Evolutionary conservation across 768 basidiomycete species (phyloP).

Genomic region (Boletus sensibilis): DNA sequence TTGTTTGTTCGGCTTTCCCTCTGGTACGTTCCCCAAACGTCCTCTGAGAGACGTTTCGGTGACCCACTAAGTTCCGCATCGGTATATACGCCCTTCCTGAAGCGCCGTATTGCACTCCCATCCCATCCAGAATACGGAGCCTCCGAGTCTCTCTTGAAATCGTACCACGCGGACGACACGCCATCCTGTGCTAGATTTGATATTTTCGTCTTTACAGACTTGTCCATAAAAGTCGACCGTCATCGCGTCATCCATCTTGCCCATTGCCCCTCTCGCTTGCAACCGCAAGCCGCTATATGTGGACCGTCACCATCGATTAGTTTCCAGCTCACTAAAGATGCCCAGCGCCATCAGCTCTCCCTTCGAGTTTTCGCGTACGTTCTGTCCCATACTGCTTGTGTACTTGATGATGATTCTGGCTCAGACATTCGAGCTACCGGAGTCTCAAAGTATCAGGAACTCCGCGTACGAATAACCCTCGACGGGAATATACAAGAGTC

Average conservation of each 20-base stretch:
- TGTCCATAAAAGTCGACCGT: slow-evolving; percentile 26
- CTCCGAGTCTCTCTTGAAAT: slow-evolving; percentile 12
- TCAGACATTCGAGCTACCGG: slow-evolving; percentile 25
- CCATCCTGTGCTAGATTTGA: slow-evolving; percentile 35
- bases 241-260: slow-evolving; percentile 27
- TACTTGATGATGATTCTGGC: not conserved
- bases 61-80: slow-evolving; percentile 32
- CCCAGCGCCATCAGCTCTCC: slow-evolving; percentile 14
- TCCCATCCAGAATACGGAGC: slow-evolving; percentile 20
- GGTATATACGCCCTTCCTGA: slow-evolving; percentile 27
- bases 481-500: slow-evolving; percentile 32
- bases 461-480: slow-evolving; percentile 26
- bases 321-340: slow-evolving; percentile 16
- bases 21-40: slow-evolving; percentile 28
- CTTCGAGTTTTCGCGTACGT: slow-evolving; percentile 29
- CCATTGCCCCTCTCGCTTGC: slow-evolving; percentile 34
- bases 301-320: slow-evolving; percentile 11
- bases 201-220: slow-evolving; percentile 21
- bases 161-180: slow-evolving; percentile 31
- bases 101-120: slow-evolving; percentile 17
- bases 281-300: slow-evolving; percentile 25
- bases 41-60: slow-evolving; percentile 23
- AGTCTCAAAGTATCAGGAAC: slow-evolving; percentile 25
- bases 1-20: slow-evolving; percentile 28
- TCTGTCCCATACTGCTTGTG: not conserved